phyloP scores from a whole-genome alignment of 1,284 basidiomycete species.

The Pterula multifida region DNA sequence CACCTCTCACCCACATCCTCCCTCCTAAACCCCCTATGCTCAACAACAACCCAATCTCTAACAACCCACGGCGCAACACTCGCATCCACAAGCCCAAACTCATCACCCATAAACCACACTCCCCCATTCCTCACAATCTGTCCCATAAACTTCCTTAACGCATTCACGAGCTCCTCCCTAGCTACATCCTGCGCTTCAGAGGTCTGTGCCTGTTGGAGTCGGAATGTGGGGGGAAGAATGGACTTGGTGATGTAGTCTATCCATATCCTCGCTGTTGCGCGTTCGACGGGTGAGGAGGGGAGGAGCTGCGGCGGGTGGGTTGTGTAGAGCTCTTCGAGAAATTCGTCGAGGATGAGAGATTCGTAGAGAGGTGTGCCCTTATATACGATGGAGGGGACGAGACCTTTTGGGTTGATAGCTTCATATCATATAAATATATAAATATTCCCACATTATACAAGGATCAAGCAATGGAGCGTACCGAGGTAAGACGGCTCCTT shows the following conservation, averaged over 20 bases:
- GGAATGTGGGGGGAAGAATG: conserved; percentile 39
- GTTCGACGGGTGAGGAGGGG: conserved; percentile 34
- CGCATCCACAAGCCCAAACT: conserved; percentile 46
- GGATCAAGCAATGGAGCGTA: conserved; percentile 12
- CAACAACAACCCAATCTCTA: conserved; percentile 33
- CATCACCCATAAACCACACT: conserved; percentile 46
- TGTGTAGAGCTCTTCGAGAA: conserved; percentile 48
- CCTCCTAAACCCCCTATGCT: conserved; percentile 37
- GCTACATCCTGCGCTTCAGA: conserved; percentile 33
- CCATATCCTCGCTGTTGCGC: conserved; percentile 40
- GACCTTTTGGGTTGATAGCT: conserved; percentile 57
- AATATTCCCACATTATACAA: not conserved
- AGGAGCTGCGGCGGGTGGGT: conserved; percentile 31
- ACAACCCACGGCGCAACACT: conserved; percentile 48
- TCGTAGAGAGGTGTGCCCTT: conserved; percentile 48
- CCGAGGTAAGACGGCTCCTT: conserved; percentile 53
- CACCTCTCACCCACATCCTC: conserved; percentile 32
- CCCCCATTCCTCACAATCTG: conserved; percentile 44
- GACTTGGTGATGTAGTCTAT: conserved; percentile 40
- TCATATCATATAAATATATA: not conserved
- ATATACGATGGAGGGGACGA: conserved; percentile 53
- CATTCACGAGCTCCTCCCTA: conserved; percentile 31
- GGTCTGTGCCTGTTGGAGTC: conserved; percentile 41
- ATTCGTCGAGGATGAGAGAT: conserved; percentile 46
- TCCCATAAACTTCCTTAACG: conserved; percentile 31